These are phyloP conservation scores for Solanum chilense DNA, from an alignment of 257 asterid species.

Conservation along the genomic window DNA sequence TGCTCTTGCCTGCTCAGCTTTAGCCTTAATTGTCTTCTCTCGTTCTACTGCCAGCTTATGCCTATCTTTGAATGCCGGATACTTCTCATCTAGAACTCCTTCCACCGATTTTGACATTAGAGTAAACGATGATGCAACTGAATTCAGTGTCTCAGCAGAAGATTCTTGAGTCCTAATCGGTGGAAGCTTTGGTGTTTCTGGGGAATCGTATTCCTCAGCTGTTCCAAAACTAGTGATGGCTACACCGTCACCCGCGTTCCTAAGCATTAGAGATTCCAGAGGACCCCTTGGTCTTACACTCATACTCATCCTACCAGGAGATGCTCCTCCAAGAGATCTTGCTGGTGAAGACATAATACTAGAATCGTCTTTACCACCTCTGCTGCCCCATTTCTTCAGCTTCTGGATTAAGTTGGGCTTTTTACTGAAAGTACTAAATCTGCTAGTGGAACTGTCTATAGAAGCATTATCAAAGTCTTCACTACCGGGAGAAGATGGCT, in stretches of 20 bases:
- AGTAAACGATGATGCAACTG: conserved; percentile 67
- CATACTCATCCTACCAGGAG: conserved; percentile 48
- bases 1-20: conserved; percentile 81
- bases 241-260: conserved; percentile 68
- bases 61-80: conserved; percentile 81
- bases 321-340: conserved; percentile 58
- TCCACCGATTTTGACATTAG: conserved; percentile 91
- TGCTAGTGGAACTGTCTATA: conserved; percentile 60
- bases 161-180: conserved; percentile 15
- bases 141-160: conserved; percentile 27
- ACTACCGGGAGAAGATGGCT: conserved; percentile 76
- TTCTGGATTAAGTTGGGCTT: conserved; percentile 75
- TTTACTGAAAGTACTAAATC: conserved; percentile 58
- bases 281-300: conserved; percentile 59
- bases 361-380: conserved; percentile 60
- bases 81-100: conserved; percentile 77
- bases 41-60: conserved; percentile 89
- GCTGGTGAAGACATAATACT: conserved; percentile 65
- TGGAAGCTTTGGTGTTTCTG: conserved; percentile 26
- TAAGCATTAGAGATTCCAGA: conserved; percentile 70
- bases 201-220: conserved; percentile 55
- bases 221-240: conserved; percentile 78
- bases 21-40: conserved; percentile 73
- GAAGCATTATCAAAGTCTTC: conserved; percentile 79
- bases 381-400: conserved; percentile 81